Evolutionary conservation across 148 eudicot species (phyloP).

Genomic region (Arctostaphylos glauca): DNA sequence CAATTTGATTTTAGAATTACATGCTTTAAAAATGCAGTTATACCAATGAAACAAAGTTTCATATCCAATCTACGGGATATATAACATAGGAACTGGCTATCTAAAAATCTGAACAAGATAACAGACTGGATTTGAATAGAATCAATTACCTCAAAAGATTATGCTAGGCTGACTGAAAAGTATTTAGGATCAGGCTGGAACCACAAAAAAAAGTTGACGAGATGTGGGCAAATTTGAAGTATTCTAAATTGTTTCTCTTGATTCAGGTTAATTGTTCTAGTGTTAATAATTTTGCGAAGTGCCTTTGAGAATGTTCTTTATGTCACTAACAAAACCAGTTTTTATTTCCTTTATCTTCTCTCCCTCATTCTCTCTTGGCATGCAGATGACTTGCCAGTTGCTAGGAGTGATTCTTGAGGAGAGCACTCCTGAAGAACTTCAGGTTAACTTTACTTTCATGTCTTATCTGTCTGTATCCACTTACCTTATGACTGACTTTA

Average conservation of each 20-base stretch:
- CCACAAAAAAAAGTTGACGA: neutral
- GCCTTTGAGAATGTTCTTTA: neutral
- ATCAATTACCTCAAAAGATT: neutral
- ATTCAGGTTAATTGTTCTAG: neutral
- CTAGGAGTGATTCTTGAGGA: conserved; percentile 11
- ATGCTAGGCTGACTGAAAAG: neutral
- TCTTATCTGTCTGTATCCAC: neutral
- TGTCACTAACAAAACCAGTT: neutral
- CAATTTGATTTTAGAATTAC: neutral
- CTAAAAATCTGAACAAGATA: neutral
- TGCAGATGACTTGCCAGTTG: conserved; percentile 12
- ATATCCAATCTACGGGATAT: neutral
- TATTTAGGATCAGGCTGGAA: conserved; percentile 7
- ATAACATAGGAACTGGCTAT: neutral
- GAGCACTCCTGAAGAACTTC: conserved; percentile 6
- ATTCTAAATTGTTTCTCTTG: neutral
- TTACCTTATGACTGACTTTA: neutral
- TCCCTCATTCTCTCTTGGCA: neutral
- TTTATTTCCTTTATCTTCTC: neutral
- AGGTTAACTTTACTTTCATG: neutral
- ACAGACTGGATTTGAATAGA: neutral
- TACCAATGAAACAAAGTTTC: neutral
- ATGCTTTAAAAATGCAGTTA: neutral
- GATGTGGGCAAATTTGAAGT: neutral
- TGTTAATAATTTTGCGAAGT: neutral